Conservation (phyloP, 331 rosid species). For the Quercus lobata region DNA sequence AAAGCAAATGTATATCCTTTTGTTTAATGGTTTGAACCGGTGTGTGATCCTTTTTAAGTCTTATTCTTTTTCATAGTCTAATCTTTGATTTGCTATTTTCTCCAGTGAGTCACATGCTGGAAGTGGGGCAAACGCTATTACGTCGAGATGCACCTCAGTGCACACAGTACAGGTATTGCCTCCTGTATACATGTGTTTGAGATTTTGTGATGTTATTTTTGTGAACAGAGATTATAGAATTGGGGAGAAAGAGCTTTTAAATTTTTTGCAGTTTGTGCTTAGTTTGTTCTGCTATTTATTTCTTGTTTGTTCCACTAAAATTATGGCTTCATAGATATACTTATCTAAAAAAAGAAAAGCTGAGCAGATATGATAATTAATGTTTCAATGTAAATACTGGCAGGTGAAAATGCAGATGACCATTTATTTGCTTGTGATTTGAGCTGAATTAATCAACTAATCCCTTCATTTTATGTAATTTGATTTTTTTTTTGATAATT, state of each 20-base stretch:
- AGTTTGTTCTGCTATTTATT: not conserved
- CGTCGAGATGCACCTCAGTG: constrained; percentile 64
- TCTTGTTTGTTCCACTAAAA: not conserved
- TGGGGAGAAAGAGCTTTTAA: not conserved
- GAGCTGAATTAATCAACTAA: not conserved
- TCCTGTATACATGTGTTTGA: not conserved
- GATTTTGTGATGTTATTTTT: not conserved
- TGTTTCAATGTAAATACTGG: not conserved
- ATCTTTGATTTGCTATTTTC: constrained; percentile 10
- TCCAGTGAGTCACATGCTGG: constrained; percentile 78
- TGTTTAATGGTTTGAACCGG: not conserved
- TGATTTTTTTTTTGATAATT: not conserved
- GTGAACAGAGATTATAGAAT: not conserved
- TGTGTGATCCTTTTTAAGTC: not conserved
- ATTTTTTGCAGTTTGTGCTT: not conserved
- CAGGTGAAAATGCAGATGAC: not conserved
- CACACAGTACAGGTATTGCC: constrained; percentile 51
- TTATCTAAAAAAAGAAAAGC: not conserved
- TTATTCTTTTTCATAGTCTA: not conserved
- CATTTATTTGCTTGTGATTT: not conserved
- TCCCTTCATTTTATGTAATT: not conserved
- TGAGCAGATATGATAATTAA: not conserved
- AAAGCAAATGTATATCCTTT: constrained; percentile 17
- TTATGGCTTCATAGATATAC: not conserved
- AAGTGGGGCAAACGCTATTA: constrained; percentile 67